Evolutionary conservation across 257 asterid species (phyloP), one percentile per base, ranked within the genome.

Genomic region (Solanum paucissectum): DNA sequence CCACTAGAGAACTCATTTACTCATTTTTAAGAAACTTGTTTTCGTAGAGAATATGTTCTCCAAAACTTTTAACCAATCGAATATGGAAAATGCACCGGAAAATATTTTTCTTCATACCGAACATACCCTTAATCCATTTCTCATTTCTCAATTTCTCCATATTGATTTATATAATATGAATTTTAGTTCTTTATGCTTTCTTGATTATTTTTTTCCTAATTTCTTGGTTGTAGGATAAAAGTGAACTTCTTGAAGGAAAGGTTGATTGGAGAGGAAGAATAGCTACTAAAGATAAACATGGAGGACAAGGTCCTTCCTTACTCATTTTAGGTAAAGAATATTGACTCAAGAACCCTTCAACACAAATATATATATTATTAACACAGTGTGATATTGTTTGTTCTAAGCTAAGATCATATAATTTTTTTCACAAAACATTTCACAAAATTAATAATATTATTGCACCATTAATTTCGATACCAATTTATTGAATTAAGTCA

Each of bases 221-320:
- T 25, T n/a, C 29, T 85, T 85, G 25, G 7, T 37, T 89, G 88
- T 91, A 93, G 95, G 97, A 93, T 10, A 89, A 84, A 13, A 89
- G 52, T 20, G 88, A 90, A n/a, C 87, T 92, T 27, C 85, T 94
- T 20, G 94, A 93, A 77, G 95, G 94, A 87, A 95, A 95, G 90
- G 98, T 93, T 83, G 95, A 95, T 77, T 94, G 98, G 98, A 94
- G 86, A 89, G 98, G 98, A 86, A 88, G 90, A 88, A 86, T 91
- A 3, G 96, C 95, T 0, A 69, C 58, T 89, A 95, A 90, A 85
- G 88, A 89, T 12, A 90, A 88, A 87, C 96, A 94, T 91, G 98
- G 98, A 11, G 96, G 98, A 89, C 84, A 83, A 12, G 84, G 90
- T 2, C 87, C 90, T 81, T 91, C 98, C 66, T 36, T 83, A 42